Percentiles rank a stretch among this genome's conserved stretches.
These are phyloP conservation scores for Metschnikowia orientalis DNA, from an alignment of 805 yeast species.

Conservation along the genomic window DNA sequence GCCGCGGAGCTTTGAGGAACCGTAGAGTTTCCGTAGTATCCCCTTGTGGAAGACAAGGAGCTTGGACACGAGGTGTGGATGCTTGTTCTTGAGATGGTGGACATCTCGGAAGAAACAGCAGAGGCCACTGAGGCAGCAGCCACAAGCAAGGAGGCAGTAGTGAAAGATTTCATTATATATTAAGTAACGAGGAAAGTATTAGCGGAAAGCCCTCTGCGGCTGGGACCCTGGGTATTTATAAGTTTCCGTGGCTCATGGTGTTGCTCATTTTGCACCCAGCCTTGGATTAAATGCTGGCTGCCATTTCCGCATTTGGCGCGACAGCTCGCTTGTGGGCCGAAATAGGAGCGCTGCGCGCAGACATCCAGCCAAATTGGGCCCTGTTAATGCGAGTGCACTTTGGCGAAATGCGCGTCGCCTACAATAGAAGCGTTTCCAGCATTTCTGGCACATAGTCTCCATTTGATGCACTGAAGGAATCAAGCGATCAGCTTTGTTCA, in stretches of 20 bases:
- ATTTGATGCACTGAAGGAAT: too few species aligned
- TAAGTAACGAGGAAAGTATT: not conserved
- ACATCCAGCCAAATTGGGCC: too few species aligned
- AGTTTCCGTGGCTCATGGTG: too few species aligned
- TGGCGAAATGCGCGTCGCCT: too few species aligned
- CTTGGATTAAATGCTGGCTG: slow-evolving; percentile 3
- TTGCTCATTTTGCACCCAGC: slow-evolving; percentile 6
- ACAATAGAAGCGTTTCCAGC: slow-evolving; percentile 4
- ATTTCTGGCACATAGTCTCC: slow-evolving; percentile 1
- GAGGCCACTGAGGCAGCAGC: slow-evolving; percentile 8
- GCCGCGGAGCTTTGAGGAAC: slow-evolving; percentile 3
- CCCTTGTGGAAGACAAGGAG: slow-evolving; percentile 1
- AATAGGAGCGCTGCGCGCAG: too few species aligned
- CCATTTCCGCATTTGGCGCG: slow-evolving; percentile 1
- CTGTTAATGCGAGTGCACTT: too few species aligned
- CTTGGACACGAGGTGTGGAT: slow-evolving; percentile 15
- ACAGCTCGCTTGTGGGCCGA: too few species aligned
- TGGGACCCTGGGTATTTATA: slow-evolving; percentile 6
- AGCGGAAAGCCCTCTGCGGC: not conserved
- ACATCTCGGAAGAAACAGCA: slow-evolving; percentile 9
- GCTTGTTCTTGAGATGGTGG: slow-evolving; percentile 16
- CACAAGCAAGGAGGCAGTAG: slow-evolving; percentile 7
- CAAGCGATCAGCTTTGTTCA: too few species aligned
- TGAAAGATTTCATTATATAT: slow-evolving; percentile 11
- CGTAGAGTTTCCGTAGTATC: slow-evolving; percentile 12